Conservation (phyloP, 2,329 filamentous ascomycete genomes). For the Didymosphaeria variabile region DNA sequence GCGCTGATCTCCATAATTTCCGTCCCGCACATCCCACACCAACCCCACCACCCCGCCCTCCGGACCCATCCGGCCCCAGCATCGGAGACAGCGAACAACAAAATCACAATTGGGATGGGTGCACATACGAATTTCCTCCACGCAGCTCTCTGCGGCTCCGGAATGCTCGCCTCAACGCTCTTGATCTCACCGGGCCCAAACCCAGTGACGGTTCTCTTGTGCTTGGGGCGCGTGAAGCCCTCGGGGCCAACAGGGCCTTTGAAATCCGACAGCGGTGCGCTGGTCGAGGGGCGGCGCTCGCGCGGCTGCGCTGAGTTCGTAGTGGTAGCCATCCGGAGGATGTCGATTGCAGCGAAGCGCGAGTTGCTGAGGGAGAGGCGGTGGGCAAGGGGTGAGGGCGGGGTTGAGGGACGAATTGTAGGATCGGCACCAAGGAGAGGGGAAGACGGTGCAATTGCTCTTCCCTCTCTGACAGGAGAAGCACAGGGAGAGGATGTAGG, state of each 20-base stretch:
- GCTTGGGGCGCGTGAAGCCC: conserved; percentile 85
- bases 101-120: background rate
- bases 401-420: conserved; percentile 33
- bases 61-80: background rate
- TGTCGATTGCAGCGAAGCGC: conserved; percentile 39
- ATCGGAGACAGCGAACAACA: background rate
- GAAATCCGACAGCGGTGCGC: conserved; percentile 86
- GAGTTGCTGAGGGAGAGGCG: conserved; percentile 35
- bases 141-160: conserved; percentile 84
- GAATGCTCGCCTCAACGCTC: conserved; percentile 88
- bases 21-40: conserved; percentile 18
- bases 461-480: conserved; percentile 3
- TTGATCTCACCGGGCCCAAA: conserved; percentile 93
- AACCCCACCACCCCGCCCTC: conserved; percentile 26
- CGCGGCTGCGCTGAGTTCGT: conserved; percentile 55
- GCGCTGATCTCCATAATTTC: background rate
- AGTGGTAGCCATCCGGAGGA: conserved; percentile 42
- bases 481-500: conserved; percentile 5
- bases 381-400: conserved; percentile 37
- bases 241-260: conserved; percentile 81
- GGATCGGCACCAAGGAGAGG: conserved; percentile 17
- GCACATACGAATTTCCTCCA: conserved; percentile 68
- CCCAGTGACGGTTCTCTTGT: conserved; percentile 95
- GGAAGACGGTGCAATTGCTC: conserved; percentile 14
- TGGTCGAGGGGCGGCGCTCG: conserved; percentile 82